These are phyloP conservation scores for Penicillium glabrum DNA, from an alignment of 2,329 filamentous ascomycete genomes.

Conservation along the genomic window DNA sequence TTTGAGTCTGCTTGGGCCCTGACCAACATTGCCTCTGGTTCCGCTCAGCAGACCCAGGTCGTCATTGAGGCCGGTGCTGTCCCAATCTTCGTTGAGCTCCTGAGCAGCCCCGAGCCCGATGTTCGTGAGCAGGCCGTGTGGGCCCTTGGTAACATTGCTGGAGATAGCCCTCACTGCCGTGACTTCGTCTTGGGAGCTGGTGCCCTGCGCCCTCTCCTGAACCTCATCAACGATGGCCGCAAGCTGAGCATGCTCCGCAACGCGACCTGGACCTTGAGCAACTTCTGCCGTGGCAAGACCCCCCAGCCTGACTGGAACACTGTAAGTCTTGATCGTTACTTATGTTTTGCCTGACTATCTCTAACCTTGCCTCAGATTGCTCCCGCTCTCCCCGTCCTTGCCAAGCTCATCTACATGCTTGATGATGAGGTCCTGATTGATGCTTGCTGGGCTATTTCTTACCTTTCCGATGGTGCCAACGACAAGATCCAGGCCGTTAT, in stretches of 20 bases:
- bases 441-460: slow-evolving; percentile 99
- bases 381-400: slow-evolving; percentile 88
- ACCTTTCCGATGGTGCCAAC: slow-evolving; percentile 95
- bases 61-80: slow-evolving; percentile 98
- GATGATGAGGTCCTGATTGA: slow-evolving; percentile 98
- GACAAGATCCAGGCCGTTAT: slow-evolving; percentile 99
- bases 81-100: slow-evolving; percentile 95
- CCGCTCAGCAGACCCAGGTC: slow-evolving; percentile 94
- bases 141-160: slow-evolving; percentile 97
- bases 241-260: slow-evolving; percentile 99
- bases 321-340: slow-evolving; percentile 46
- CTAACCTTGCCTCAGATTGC: slow-evolving; percentile 65
- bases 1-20: slow-evolving; percentile 99
- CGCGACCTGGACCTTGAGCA: slow-evolving; percentile 98
- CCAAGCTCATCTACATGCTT: slow-evolving; percentile 97
- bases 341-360: slow-evolving; percentile 19
- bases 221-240: slow-evolving; percentile 90
- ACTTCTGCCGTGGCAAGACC: slow-evolving; percentile 99
- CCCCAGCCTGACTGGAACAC: slow-evolving; percentile 98
- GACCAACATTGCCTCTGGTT: slow-evolving; percentile 98
- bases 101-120: slow-evolving; percentile 94
- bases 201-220: slow-evolving; percentile 85
- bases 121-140: slow-evolving; percentile 97
- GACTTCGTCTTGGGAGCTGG: slow-evolving; percentile 93
- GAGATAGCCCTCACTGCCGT: slow-evolving; percentile 94